Conservation (phyloP, 2,329 filamentous ascomycete genomes). For the Trichophyton simii region DNA sequence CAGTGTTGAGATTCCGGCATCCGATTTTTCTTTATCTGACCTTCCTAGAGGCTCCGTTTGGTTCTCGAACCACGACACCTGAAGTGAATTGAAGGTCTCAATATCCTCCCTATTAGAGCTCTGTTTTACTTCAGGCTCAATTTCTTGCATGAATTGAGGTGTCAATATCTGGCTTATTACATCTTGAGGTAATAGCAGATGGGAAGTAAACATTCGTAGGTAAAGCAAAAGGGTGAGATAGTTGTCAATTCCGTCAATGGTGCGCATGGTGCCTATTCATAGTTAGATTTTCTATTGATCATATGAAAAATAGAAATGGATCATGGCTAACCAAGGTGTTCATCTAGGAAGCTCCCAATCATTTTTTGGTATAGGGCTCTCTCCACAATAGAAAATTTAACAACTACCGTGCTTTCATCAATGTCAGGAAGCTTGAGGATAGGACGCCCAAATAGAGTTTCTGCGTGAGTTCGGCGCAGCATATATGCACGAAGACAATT, state of each 20-base stretch:
- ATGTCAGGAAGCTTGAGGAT: conserved; percentile 44
- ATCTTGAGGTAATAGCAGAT: conserved; percentile 37
- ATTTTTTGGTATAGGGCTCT: conserved; percentile 43
- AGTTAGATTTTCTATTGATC: not conserved
- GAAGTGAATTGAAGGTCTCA: conserved; percentile 16
- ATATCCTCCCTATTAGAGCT: conserved; percentile 15
- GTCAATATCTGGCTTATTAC: conserved; percentile 36
- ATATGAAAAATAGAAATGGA: not conserved
- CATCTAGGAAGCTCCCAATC: conserved; percentile 27
- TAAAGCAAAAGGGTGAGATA: conserved; percentile 36
- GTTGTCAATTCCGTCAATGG: not conserved
- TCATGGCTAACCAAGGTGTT: conserved; percentile 16
- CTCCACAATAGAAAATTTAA: conserved; percentile 43
- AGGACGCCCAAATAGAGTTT: conserved; percentile 41
- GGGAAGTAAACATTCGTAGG: conserved; percentile 41
- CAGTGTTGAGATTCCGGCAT: not conserved
- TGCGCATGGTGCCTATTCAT: not conserved
- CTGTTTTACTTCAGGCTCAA: conserved; percentile 24
- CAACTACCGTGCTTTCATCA: conserved; percentile 28
- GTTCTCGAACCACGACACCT: not conserved
- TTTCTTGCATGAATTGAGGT: conserved; percentile 32
- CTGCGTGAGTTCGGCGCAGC: conserved; percentile 44
- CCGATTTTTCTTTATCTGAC: not conserved
- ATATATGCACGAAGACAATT: conserved; percentile 33
- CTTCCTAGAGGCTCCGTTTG: not conserved